Base-by-base conservation (phyloP, 805 yeast genomes). In the Candida michaelii region DNA sequence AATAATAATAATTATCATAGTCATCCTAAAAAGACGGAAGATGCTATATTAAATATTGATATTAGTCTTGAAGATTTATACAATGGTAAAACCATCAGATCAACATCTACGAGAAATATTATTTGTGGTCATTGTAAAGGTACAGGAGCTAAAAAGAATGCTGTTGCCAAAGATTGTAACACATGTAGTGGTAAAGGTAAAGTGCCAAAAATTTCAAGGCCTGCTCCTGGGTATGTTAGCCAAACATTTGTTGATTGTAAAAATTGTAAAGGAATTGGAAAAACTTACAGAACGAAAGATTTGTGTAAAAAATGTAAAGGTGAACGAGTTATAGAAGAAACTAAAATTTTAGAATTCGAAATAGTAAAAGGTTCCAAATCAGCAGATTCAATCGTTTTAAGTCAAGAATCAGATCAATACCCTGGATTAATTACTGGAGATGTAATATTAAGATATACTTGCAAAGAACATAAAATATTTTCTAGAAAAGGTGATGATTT, bases 221-320 rank as follows among this genome's bases (percentile, higher is more conserved):
- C 84, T 36, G 89, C 83, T 0, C 88, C 88, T 0, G 96, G 96
- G 1, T 65, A 85, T 53, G 80, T 80, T n/a, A 73, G 89, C 1
- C 79, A 78, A 44, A 80, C 79, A 21, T 68, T 69, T 34, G 77
- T 77, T 2, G 69, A 69, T 11, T 91, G 98, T 64, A 65, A 71
- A 3, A 63, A 71, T 7, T 91, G 98, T 69, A 65, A 72, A 21
- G 97, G 95, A 10, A 63, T 68, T 15, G 97, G 97, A 3, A 64
- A 72, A 38, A 66, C 74, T 5, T 76, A 68, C 53, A 68, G 80
- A 39, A 59, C 76, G 19, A 86, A 83, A 57, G 95, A 89, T 58
- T 71, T 72, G 47, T 91, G 99, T 69, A 84, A 80, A 51, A 73
- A 71, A 45, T 91, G 99, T 66, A 59, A 63, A 15, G 97, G 97